Evolutionary conservation across 192 early-diverging fungal species (phyloP), one percentile per base, ranked within the genome.

Genomic region (Globomyces pollinis-pini): DNA sequence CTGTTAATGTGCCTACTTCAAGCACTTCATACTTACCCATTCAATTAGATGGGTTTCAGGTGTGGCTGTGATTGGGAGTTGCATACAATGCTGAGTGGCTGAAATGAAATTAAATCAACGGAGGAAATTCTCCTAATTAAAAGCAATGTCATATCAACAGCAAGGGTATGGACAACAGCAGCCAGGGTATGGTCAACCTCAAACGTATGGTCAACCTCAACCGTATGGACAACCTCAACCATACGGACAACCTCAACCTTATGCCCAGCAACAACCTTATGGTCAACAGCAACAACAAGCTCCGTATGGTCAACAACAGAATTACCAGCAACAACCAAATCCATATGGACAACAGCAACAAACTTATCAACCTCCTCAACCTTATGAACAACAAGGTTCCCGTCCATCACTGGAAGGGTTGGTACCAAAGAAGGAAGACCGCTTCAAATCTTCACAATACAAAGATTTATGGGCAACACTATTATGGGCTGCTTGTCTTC

Each of bases 391-490:
- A 28, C 57, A 50, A 60, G 33, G 51, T 12, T 42, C 12, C n/a
- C 42, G 26, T 21, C 41, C 42, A 21, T n/a, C n/a, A n/a, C n/a
- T n/a, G n/a, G n/a, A n/a, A n/a, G n/a, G n/a, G n/a, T 38, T 60
- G 3, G 30, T 32, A 15, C 56, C 51, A 2, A 56, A 28, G 21
- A 43, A 52, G 50, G 56, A 68, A 21, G 56, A 67, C n/a, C 43
- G 59, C 20, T 58, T 47, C 12, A 70, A 69, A 35, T 18, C 16
- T 15, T 44, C 38, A 12, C 34, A 66, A 32, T 60, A 60, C 34
- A 65, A 68, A 53, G 88, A 91, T 60, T 32, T 87, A 0, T 91
- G 89, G 89, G 89, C 89, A 3, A 49, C 84, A 0, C 59, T 75
- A 7, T 65, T 86, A 2, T 91, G 81, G 61, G 1, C 76, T 11